Conservation (phyloP, 1,139 yeast species). For the Zygosaccharomyces sapae region DNA sequence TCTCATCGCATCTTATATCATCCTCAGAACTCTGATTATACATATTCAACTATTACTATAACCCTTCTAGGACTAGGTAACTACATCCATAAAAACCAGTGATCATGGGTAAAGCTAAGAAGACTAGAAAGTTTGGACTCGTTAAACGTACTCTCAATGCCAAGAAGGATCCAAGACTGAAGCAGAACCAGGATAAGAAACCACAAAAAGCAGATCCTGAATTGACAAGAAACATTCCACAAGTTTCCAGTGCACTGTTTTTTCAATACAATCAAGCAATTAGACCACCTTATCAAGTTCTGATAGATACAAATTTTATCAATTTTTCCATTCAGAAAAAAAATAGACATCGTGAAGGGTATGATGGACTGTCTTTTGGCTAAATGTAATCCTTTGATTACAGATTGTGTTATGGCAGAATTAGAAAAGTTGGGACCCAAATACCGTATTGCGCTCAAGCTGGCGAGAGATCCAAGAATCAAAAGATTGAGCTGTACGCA, state of each 20-base stretch:
- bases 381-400: constrained; percentile 89
- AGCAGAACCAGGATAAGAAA: constrained; percentile 34
- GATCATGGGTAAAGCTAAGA: constrained; percentile 90
- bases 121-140: constrained; percentile 93
- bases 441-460: constrained; percentile 82
- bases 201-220: constrained; percentile 62
- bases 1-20: constrained; percentile 1
- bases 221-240: constrained; percentile 83
- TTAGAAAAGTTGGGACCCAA: constrained; percentile 92
- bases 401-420: constrained; percentile 98
- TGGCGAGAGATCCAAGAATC: constrained; percentile 92
- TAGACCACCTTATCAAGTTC: constrained; percentile 93
- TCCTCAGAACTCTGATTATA: neutral
- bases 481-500: constrained; percentile 84
- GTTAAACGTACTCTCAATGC: constrained; percentile 71
- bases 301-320: constrained; percentile 93
- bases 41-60: neutral
- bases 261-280: constrained; percentile 92
- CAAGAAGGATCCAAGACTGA: constrained; percentile 66
- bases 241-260: constrained; percentile 90
- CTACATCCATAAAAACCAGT: neutral
- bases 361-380: constrained; percentile 96
- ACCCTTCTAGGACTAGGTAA: neutral
- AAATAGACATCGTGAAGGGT: constrained; percentile 86
- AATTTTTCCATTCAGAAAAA: constrained; percentile 94